Evolutionary conservation across 2,329 filamentous ascomycete genomes (phyloP), one percentile per base, ranked within the genome.

Genomic region (Mycosphaerella sp.): DNA sequence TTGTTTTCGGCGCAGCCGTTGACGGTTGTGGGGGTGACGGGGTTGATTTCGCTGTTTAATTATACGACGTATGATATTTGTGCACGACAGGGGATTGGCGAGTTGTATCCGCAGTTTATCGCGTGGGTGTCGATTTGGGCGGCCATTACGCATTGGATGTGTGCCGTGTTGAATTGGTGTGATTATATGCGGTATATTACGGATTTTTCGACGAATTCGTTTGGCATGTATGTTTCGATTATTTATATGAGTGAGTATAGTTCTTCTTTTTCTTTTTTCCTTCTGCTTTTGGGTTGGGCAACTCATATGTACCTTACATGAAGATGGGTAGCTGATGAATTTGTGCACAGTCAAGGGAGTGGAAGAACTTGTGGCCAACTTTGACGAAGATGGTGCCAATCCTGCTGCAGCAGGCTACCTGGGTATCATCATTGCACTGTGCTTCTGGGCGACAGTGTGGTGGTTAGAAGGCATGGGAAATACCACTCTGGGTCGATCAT

Each of bases 51-150:
- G 7, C 50, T 70, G 34, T 81, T 81, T 69, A 80, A 80, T 61
- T 80, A 79, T 59, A 81, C 78, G 18, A 79, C 79, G 54, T 81
- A 78, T 64, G 76, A 80, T 52, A 80, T 81, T 47, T 70, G 79
- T 40, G 64, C 64, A 21, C 67, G 67, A 10, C 73, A 79, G 53
- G 75, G 78, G 36, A 70, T 73, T 2, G 58, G 66, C 3, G 58
- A 66, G 1, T 66, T 79, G 5, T 80, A 80, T 60, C 73, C 76
- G 0, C 70, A 73, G 42, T 78, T 80, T 59, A 78, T 80, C 63
- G 73, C 72, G 3, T 80, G 78, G 78, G 73, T 76, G 0, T 74
- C 71, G 1, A 80, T 81, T 17, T 81, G 77, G 78, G 74, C 75
- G 0, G 76, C 76, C 1, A 74, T 80, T 14, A 77, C 78, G 39